phyloP scores from a whole-genome alignment of 169 alveolate species.

The Plasmodium fragile region DNA sequence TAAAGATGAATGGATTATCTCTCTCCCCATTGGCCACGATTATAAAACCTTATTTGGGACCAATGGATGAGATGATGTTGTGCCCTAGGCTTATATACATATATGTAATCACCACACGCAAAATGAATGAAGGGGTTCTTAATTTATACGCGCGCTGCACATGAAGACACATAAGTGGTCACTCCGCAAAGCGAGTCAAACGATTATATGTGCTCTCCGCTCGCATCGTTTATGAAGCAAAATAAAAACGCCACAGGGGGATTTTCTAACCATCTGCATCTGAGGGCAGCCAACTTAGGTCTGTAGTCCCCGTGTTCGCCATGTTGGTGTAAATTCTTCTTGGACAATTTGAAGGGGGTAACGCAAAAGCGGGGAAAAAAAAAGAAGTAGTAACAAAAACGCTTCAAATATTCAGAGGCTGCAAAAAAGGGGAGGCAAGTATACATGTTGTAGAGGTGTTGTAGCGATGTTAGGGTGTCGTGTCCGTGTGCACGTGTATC shows the following conservation, averaged over 20 bases:
- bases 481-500: neutral
- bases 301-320: slow-evolving; percentile 77
- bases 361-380: neutral
- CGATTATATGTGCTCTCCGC: neutral
- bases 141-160: neutral
- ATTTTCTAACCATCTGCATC: slow-evolving; percentile 85
- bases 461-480: neutral
- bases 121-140: neutral
- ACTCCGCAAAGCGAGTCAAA: neutral
- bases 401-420: neutral
- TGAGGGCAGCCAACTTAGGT: slow-evolving; percentile 86
- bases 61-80: neutral
- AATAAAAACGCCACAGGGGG: neutral
- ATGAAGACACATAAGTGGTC: neutral
- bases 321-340: slow-evolving; percentile 20
- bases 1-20: neutral
- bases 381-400: neutral
- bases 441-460: neutral
- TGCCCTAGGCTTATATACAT: neutral
- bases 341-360: neutral
- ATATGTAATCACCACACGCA: neutral
- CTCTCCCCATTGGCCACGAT: neutral
- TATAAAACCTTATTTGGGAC: neutral
- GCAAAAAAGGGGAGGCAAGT: neutral
- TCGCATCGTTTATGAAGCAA: neutral